A percentile compares a stretch with the other conserved stretches of the same genome.
Evolutionary conservation across 345 rosid genomes (phyloP).

Genomic region (Excoecaria cochinchinensis): DNA sequence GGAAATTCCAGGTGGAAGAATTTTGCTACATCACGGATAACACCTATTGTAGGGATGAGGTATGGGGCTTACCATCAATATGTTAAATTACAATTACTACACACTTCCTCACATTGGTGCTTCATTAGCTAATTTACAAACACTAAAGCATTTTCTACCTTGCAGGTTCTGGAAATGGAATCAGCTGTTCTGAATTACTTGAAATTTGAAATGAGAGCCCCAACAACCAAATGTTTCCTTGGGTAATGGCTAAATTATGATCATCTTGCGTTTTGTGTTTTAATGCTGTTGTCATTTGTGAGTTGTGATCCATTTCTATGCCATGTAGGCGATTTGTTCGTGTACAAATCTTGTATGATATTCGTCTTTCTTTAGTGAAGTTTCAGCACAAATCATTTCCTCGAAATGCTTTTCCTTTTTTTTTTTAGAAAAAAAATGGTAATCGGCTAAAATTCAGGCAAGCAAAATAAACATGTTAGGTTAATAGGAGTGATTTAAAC

Average conservation of each 20-base stretch:
- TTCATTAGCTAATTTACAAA: not conserved
- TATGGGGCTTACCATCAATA: slow-evolving; percentile 23
- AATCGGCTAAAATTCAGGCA: no score
- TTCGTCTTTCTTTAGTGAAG: no score
- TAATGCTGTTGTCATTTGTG: slow-evolving; percentile 12
- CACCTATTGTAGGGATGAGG: slow-evolving; percentile 86
- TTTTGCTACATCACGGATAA: slow-evolving; percentile 97
- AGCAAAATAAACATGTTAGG: no score
- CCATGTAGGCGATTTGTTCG: slow-evolving; percentile 73
- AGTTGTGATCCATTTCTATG: slow-evolving; percentile 19
- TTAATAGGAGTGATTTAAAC: no score
- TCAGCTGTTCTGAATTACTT: slow-evolving; percentile 74
- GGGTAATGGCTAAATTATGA: slow-evolving; percentile 43
- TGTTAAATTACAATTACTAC: not conserved
- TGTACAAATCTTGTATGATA: no score
- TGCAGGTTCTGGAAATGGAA: slow-evolving; percentile 90
- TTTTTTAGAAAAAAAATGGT: no score
- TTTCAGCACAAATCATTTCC: no score
- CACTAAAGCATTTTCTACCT: not conserved
- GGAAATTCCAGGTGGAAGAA: slow-evolving; percentile 83
- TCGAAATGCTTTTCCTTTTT: no score
- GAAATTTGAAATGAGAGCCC: slow-evolving; percentile 90
- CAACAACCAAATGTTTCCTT: slow-evolving; percentile 82
- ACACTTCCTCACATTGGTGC: slow-evolving; percentile 9
- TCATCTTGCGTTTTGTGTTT: not conserved